Evolutionary conservation across 495 filamentous ascomycete genomes (phyloP).

Genomic region (Penicillium lividum): DNA sequence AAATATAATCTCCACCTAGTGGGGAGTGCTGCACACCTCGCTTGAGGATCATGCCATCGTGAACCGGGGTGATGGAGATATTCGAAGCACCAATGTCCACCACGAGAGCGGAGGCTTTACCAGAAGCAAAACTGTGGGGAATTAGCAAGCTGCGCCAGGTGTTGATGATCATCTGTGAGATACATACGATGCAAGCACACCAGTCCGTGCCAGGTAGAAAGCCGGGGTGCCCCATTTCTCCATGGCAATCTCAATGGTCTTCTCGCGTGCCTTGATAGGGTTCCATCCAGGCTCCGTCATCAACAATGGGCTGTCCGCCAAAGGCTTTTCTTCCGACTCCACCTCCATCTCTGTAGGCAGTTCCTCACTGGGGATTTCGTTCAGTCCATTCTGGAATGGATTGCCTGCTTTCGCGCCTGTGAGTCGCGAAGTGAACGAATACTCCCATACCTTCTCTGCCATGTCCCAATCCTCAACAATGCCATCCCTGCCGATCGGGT

Average conservation of each 20-base stretch:
- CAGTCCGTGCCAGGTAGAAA: slow-evolving; percentile 79
- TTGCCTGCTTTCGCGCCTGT: slow-evolving; percentile 64
- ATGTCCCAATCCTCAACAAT: slow-evolving; percentile 96
- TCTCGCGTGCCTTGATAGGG: slow-evolving; percentile 79
- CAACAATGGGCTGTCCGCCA: slow-evolving; percentile 85
- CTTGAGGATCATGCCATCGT: slow-evolving; percentile 91
- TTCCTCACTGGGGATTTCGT: slow-evolving; percentile 61
- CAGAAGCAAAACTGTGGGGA: slow-evolving; percentile 70
- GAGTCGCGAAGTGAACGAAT: slow-evolving; percentile 74
- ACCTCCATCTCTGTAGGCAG: slow-evolving; percentile 68
- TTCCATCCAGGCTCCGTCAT: slow-evolving; percentile 97
- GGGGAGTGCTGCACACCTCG: slow-evolving; percentile 82
- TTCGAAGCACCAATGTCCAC: slow-evolving; percentile 90
- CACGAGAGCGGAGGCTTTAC: slow-evolving; percentile 88
- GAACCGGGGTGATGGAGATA: slow-evolving; percentile 85
- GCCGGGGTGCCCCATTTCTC: slow-evolving; percentile 93
- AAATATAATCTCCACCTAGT: slow-evolving; percentile 86
- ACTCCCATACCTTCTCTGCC: slow-evolving; percentile 88
- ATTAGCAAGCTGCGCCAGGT: not conserved
- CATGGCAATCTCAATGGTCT: slow-evolving; percentile 91
- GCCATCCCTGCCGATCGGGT: slow-evolving; percentile 87
- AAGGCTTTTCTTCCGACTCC: slow-evolving; percentile 72
- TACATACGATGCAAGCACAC: slow-evolving; percentile 64
- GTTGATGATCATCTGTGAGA: not conserved
- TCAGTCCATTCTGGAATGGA: slow-evolving; percentile 72